Base-by-base conservation (phyloP, 495 filamentous ascomycete species). In the Trichoderma reesei region DNA sequence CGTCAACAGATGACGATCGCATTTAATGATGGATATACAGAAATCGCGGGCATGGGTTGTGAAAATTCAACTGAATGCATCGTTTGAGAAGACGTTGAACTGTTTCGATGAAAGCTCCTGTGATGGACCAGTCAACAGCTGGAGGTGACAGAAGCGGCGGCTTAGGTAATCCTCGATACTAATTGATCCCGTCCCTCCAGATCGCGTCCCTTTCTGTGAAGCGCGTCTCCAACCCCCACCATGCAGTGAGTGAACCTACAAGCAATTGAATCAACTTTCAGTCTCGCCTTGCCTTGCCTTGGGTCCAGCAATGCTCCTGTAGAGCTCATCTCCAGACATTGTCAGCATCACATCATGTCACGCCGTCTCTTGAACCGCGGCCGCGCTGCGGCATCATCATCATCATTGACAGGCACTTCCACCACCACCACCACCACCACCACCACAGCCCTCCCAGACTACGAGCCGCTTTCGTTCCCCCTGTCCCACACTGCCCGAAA, bases 401-500 rank as follows among this genome's bases (percentile, higher is more conserved):
- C n/a, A n/a, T n/a, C n/a, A n/a, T n/a, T n/a, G n/a, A n/a, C n/a
- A n/a, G n/a, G n/a, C n/a, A n/a, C n/a, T n/a, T 33, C 20, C 51
- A 56, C 38, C 60, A 61, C 56, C 64, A 44, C 54, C 64, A 63
- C 61, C 31, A 65, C 70, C 36, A 69, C 73, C 13, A 69, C 75
- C 0, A 73, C 88, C 9, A 87, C 86, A 3, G 34, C 59, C 34
- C 36, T 61, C 5, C 59, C 51, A 13, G 68, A 76, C 8, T 90
- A 90, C 72, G 78, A 89, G 67, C 69, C 81, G 1, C 85, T 81
- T 13, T 68, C 77, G 18, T 80, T 75, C 39, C 79, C 86, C 11
- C 81, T 83, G 62, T 72, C 71, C 59, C 64, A 69, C 5, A 54
- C 64, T 3, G 68, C 69, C 8, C 74, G 70, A 62, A 68, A 67